Percentiles rank a stretch among this genome's conserved stretches.
Evolutionary conservation across 495 filamentous ascomycete species (phyloP).

Genomic region (Beverwykella pulmonaria): DNA sequence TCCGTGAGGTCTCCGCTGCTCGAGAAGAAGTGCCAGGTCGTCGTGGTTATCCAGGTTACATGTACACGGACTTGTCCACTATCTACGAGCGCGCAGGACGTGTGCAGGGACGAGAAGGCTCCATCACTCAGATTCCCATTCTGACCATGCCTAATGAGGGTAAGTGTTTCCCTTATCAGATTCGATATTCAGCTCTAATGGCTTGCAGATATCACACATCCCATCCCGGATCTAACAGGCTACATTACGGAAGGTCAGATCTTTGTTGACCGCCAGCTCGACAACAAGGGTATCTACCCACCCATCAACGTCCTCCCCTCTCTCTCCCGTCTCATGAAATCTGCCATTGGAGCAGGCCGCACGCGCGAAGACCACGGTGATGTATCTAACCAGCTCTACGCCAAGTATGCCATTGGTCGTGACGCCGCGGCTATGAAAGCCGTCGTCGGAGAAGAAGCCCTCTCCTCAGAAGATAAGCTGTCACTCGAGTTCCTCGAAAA

Average conservation of each 20-base stretch:
- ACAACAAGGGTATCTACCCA: slow-evolving; percentile 97
- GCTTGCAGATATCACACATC: slow-evolving; percentile 87
- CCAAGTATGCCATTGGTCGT: slow-evolving; percentile 98
- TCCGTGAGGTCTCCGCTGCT: slow-evolving; percentile 96
- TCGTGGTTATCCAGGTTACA: slow-evolving; percentile 99
- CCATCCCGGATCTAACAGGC: slow-evolving; percentile 96
- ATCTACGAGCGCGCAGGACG: slow-evolving; percentile 99
- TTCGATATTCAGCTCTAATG: neutral
- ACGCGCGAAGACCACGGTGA: slow-evolving; percentile 96
- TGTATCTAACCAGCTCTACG: slow-evolving; percentile 98
- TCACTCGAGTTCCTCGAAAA: slow-evolving; percentile 98
- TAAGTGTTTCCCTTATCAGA: slow-evolving; percentile 42
- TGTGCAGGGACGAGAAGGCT: slow-evolving; percentile 95
- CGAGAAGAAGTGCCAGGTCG: slow-evolving; percentile 99
- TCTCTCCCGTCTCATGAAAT: slow-evolving; percentile 99
- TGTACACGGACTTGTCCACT: slow-evolving; percentile 99
- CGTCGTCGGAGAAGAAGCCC: slow-evolving; percentile 95
- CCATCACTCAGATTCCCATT: slow-evolving; percentile 98
- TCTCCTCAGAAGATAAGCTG: slow-evolving; percentile 94
- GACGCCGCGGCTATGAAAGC: slow-evolving; percentile 99
- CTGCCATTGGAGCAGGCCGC: slow-evolving; percentile 94
- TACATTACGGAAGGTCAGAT: slow-evolving; percentile 99
- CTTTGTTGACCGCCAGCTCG: slow-evolving; percentile 90
- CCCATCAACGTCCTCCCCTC: slow-evolving; percentile 99
- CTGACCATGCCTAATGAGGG: slow-evolving; percentile 99